These are phyloP conservation scores for Bruguiera gymnorhiza DNA, from an alignment of 345 rosid species.

Conservation along the genomic window DNA sequence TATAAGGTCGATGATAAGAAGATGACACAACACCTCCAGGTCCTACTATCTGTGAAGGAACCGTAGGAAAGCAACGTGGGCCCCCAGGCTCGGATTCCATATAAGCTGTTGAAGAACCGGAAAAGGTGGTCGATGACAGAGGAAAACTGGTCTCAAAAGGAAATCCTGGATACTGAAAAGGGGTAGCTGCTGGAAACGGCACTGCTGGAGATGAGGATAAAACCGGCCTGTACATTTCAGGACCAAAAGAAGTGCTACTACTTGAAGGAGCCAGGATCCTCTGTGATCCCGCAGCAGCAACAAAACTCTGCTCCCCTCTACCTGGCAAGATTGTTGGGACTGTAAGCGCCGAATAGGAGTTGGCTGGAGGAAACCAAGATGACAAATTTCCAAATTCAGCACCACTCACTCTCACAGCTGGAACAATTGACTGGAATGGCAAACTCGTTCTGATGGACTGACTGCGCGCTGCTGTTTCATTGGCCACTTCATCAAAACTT, in stretches of 20 bases:
- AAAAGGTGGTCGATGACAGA: constrained; percentile 52
- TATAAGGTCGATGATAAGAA: constrained; percentile 55
- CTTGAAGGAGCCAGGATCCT: constrained; percentile 57
- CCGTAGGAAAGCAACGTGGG: constrained; percentile 57
- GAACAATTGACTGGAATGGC: constrained; percentile 48
- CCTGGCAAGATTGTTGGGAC: constrained; percentile 60
- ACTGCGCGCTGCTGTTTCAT: constrained; percentile 44
- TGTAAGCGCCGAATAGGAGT: constrained; percentile 49
- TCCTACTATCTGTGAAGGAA: constrained; percentile 60
- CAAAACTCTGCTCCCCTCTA: constrained; percentile 63
- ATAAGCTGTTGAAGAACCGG: constrained; percentile 65
- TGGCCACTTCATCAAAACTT: constrained; percentile 44
- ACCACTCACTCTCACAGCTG: constrained; percentile 48
- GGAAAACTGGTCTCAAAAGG: constrained; percentile 61
- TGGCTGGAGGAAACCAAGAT: constrained; percentile 64
- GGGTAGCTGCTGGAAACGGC: constrained; percentile 52
- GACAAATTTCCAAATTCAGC: constrained; percentile 54
- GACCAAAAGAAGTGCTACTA: constrained; percentile 48
- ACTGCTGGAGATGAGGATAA: constrained; percentile 74
- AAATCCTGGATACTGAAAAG: constrained; percentile 68
- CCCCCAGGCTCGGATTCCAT: constrained; percentile 67
- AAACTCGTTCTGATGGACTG: constrained; percentile 43
- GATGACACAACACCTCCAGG: constrained; percentile 54
- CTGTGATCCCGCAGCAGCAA: constrained; percentile 56
- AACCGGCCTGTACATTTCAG: constrained; percentile 68